Base-by-base conservation (phyloP, 331 rosid genomes). In the Telfairia occidentalis region DNA sequence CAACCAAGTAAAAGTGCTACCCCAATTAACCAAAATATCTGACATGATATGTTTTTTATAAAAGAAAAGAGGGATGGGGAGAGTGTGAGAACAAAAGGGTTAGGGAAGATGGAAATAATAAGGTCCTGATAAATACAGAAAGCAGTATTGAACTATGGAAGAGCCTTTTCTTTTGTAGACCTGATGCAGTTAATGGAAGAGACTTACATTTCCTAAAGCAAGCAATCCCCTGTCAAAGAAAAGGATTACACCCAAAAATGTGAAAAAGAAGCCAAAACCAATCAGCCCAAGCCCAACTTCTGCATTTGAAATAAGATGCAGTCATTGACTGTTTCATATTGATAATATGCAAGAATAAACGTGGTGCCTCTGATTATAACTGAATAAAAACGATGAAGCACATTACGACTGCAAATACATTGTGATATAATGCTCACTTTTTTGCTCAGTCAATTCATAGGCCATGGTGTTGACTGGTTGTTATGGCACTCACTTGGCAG, bases 171-270 rank as follows among this genome's bases (percentile, higher is more conserved):
- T n/a, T n/a, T n/a, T n/a, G n/a, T n/a, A n/a, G n/a, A n/a, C n/a
- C n/a, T n/a, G n/a, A n/a, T n/a, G n/a, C n/a, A n/a, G n/a, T n/a
- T n/a, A n/a, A 30, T 35, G 43, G 81, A 50, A 64, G 82, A 74
- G 70, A 11, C 89, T 81, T 79, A 94, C 96, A 80, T 94, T 91
- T 77, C 96, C 97, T 38, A 94, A 84, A 74, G 98, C 97, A 71
- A 93, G 97, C 79, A 93, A 84, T n/a, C 97, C 98, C 52, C 96
- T 87, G 79, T 93, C 98, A 40, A 88, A 93, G 90, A 87, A 93
- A 72, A 93, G 92, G 83, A 93, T 23, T 9, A 88, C 84, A 74
- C 90, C 96, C 38, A 93, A 90, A 79, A 91, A 91, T n/a, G 98
- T 71, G 86, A 93, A 91, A 76, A 81, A 69, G 63, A 89, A 73